These are phyloP conservation scores for Citrullus colocynthis DNA, from an alignment of 306 rosid species.

Conservation along the genomic window DNA sequence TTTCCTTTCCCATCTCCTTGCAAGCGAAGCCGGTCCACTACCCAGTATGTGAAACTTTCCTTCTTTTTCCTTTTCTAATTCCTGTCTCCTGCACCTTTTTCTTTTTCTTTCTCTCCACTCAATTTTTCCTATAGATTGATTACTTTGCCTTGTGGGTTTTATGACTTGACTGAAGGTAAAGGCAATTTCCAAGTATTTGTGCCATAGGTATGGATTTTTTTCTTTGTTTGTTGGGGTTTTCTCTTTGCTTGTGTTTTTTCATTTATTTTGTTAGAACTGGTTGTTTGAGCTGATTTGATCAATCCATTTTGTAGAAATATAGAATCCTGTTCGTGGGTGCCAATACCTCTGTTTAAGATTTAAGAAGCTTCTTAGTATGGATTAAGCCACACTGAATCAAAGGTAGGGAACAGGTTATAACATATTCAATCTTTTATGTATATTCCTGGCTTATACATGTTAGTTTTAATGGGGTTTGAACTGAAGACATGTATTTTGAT, in stretches of 20 bases:
- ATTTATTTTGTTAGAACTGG: not conserved
- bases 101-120: not conserved
- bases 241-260: not conserved
- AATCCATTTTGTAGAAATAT: not conserved
- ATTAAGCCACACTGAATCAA: not conserved
- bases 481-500: not conserved
- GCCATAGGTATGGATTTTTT: not conserved
- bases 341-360: not conserved
- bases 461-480: not conserved
- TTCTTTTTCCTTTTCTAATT: not conserved
- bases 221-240: not conserved
- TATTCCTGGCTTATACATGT: not conserved
- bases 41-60: not conserved
- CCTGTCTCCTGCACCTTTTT: not conserved
- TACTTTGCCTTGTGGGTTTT: not conserved
- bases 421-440: not conserved
- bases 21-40: not conserved
- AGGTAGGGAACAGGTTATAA: not conserved
- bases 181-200: not conserved
- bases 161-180: not conserved
- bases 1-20: not conserved
- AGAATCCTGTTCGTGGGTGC: not conserved
- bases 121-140: not conserved
- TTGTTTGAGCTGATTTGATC: not conserved
- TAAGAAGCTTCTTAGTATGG: not conserved